Evolutionary conservation across 192 early-diverging fungal genomes (phyloP), one percentile per base, ranked within the genome.

Genomic region (Lobosporangium transversale): DNA sequence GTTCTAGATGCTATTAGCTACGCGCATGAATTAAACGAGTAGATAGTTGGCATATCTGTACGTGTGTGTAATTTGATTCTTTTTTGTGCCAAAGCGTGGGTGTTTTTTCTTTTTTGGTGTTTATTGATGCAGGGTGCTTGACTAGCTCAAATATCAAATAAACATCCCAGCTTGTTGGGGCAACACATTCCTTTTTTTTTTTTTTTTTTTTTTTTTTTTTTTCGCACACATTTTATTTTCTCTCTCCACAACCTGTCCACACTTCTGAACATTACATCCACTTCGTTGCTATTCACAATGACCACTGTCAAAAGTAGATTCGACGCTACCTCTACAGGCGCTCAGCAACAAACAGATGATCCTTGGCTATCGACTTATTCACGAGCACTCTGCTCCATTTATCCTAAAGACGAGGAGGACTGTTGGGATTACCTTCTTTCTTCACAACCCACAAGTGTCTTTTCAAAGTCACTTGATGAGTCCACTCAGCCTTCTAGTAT

Each of bases 371-470:
- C 69, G 9, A 71, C 61, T 1, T 71, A 71, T 27, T 71, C 69
- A 15, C 60, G 69, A 18, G 69, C 21, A n/a, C 60, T 71, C 44
- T 63, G 68, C 47, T 70, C 69, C 6, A 71, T 71, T 36, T 71
- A 71, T 32, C 60, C 60, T 27, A 71, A 62, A 9, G 69, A 71
- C 32, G 69, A 71, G 20, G 69, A 71, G 6, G 44, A 59, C 36
- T 68, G 60, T 27, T 71, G 69, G 69, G 69, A 71, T 43, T 62
- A 62, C 26, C 54, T 71, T 23, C 57, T 69, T 40, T 69, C 66
- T 5, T 35, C 69, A 29, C 45, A 61, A 11, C 12, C 58, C 45
- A 42, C 53, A 26, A 60, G 27, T 31, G 43, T 62, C n/a, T 42
- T 53, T 30, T 53, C 67, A 21, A 53, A 65, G 12, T 43, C 24